These are phyloP conservation scores for Dipodascus geniculatus DNA, from an alignment of 805 yeast genomes.

Conservation along the genomic window DNA sequence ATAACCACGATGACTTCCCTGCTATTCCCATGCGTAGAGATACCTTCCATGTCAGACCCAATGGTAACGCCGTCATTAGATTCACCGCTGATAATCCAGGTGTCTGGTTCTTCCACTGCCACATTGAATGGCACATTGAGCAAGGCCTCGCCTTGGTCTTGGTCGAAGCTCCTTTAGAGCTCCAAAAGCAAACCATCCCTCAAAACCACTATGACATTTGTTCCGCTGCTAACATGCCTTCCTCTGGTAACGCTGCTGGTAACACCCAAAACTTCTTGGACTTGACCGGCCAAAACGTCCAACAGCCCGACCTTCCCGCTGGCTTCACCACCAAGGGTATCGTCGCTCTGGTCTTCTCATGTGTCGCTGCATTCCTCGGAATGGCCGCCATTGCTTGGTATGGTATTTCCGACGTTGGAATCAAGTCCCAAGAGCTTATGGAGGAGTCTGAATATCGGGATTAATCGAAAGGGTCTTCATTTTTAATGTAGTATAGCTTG, in stretches of 20 bases:
- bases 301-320: constrained; percentile 52
- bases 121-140: constrained; percentile 94
- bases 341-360: constrained; percentile 86
- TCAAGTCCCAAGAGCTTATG: constrained; percentile 37
- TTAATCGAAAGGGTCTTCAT: too few relatives aligned
- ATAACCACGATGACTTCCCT: constrained; percentile 33
- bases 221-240: constrained; percentile 38
- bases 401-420: constrained; percentile 74
- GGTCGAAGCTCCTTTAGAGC: constrained; percentile 69
- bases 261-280: constrained; percentile 51
- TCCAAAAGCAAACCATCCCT: constrained; percentile 48
- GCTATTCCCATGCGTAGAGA: constrained; percentile 52
- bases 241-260: constrained; percentile 83
- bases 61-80: constrained; percentile 59
- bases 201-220: constrained; percentile 53
- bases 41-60: constrained; percentile 53
- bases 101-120: constrained; percentile 86
- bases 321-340: constrained; percentile 95
- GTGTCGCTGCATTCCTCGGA: constrained; percentile 78
- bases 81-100: constrained; percentile 85
- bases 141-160: constrained; percentile 82
- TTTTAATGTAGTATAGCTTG: background rate
- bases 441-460: constrained; percentile 8
- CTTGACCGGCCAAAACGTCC: constrained; percentile 65
- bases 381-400: constrained; percentile 63